These are phyloP conservation scores for Solanum clarkiae DNA, from an alignment of 257 asterid species.

Conservation along the genomic window DNA sequence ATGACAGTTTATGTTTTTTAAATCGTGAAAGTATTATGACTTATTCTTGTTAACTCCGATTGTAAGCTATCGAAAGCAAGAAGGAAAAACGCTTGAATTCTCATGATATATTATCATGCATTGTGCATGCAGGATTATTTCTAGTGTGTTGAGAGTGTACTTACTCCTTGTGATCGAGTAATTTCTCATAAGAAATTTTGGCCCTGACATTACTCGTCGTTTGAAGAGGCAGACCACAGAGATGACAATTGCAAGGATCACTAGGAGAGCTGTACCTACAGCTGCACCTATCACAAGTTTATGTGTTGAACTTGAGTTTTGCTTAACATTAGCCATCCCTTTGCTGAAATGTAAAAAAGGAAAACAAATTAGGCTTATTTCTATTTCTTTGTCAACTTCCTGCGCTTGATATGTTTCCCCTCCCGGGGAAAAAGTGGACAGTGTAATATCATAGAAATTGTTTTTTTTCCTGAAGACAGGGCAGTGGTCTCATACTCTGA, in stretches of 20 bases:
- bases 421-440: neutral
- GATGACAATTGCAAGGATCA: conserved; percentile 14
- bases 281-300: conserved; percentile 31
- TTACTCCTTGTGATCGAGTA: conserved; percentile 59
- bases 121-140: neutral
- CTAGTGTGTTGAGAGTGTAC: neutral
- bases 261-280: conserved; percentile 38
- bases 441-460: neutral
- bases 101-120: neutral
- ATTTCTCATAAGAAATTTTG: conserved; percentile 25
- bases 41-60: neutral
- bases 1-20: neutral
- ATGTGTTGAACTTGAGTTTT: conserved; percentile 17
- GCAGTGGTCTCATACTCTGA: conserved; percentile 46
- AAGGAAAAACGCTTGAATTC: neutral
- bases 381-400: neutral
- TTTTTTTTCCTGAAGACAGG: neutral
- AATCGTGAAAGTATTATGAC: neutral
- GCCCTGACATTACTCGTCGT: conserved; percentile 14
- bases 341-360: conserved; percentile 22
- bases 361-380: conserved; percentile 8
- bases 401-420: neutral
- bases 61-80: neutral
- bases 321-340: conserved; percentile 25
- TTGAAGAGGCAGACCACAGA: conserved; percentile 25